phyloP scores from a whole-genome alignment of 2,329 filamentous ascomycete species.

The Emmonsiellopsis sp. region DNA sequence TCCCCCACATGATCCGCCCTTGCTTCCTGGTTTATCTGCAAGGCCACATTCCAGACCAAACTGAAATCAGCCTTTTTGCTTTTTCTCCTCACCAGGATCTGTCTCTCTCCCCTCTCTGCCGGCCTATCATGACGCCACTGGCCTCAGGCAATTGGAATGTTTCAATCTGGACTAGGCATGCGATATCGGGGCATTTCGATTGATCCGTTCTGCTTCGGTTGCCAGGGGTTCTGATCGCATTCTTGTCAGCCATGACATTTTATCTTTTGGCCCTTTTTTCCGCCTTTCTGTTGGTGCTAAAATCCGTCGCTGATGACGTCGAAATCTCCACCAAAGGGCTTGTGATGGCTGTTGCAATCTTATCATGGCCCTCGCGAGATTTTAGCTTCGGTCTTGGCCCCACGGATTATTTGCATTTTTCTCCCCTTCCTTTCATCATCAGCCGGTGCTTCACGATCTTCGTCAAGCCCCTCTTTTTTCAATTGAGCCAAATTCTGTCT shows the following conservation, averaged over 20 bases:
- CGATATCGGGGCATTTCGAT: constrained; percentile 4
- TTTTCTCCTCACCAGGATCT: not conserved
- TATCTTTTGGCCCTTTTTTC: not conserved
- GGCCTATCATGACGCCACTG: constrained; percentile 6
- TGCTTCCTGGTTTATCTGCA: not conserved
- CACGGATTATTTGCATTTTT: constrained; percentile 1
- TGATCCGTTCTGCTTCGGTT: not conserved
- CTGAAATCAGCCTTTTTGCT: constrained; percentile 8
- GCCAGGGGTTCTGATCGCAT: not conserved
- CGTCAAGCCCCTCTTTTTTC: constrained; percentile 1
- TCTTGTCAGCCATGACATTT: not conserved
- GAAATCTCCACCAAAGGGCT: not conserved
- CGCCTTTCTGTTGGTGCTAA: not conserved
- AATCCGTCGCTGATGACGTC: not conserved
- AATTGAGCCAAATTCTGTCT: not conserved
- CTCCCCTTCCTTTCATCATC: not conserved
- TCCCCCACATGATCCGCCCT: constrained; percentile 3
- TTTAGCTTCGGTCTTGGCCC: not conserved
- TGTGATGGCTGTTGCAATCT: not conserved
- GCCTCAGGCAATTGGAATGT: constrained; percentile 1
- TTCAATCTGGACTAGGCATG: constrained; percentile 5
- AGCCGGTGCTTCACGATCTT: not conserved
- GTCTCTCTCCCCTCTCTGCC: constrained; percentile 3
- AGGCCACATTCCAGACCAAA: constrained; percentile 6
- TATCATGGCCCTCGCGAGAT: not conserved